Percentiles rank a stretch among this genome's conserved stretches.
phyloP scores from a whole-genome alignment of 2,329 filamentous ascomycete genomes.

The Aquanectria penicillioides region DNA sequence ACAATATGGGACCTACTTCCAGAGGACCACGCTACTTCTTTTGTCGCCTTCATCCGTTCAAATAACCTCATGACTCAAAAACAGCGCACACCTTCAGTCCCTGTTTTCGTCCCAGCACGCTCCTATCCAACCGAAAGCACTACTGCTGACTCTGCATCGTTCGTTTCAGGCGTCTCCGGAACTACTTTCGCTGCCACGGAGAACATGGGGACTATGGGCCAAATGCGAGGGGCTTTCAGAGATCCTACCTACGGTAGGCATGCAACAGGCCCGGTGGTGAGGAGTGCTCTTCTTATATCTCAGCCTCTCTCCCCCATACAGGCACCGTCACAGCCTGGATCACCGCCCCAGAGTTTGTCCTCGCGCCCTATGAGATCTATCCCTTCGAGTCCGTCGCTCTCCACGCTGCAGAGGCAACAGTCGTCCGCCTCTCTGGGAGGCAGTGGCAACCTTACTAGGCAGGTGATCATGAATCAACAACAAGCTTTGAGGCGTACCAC shows the following conservation, averaged over 20 bases:
- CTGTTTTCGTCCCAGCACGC: slow-evolving; percentile 37
- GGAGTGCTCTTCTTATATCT: slow-evolving; percentile 23
- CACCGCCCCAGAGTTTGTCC: slow-evolving; percentile 32
- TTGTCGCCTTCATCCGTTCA: slow-evolving; percentile 68
- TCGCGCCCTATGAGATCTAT: slow-evolving; percentile 34
- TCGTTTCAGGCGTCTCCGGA: slow-evolving; percentile 46
- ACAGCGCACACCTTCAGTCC: slow-evolving; percentile 31
- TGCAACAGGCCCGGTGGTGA: slow-evolving; percentile 15
- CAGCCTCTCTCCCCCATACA: slow-evolving; percentile 35
- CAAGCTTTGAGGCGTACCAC: slow-evolving; percentile 52
- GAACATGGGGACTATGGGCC: slow-evolving; percentile 30
- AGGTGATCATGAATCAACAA: slow-evolving; percentile 58
- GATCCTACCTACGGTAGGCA: slow-evolving; percentile 33
- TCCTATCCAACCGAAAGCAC: slow-evolving; percentile 32
- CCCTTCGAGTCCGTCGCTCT: slow-evolving; percentile 38
- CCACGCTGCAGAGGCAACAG: slow-evolving; percentile 33
- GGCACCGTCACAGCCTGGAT: slow-evolving; percentile 29
- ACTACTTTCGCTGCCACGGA: slow-evolving; percentile 48
- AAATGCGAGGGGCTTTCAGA: slow-evolving; percentile 33
- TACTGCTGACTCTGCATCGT: slow-evolving; percentile 40
- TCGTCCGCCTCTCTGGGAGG: slow-evolving; percentile 31
- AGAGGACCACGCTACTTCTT: slow-evolving; percentile 66
- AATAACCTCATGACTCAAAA: slow-evolving; percentile 60
- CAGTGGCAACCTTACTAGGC: slow-evolving; percentile 48
- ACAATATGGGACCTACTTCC: slow-evolving; percentile 69